These are phyloP conservation scores for Amylostereum chailletii DNA, from an alignment of 1,284 basidiomycete genomes.

Conservation along the genomic window DNA sequence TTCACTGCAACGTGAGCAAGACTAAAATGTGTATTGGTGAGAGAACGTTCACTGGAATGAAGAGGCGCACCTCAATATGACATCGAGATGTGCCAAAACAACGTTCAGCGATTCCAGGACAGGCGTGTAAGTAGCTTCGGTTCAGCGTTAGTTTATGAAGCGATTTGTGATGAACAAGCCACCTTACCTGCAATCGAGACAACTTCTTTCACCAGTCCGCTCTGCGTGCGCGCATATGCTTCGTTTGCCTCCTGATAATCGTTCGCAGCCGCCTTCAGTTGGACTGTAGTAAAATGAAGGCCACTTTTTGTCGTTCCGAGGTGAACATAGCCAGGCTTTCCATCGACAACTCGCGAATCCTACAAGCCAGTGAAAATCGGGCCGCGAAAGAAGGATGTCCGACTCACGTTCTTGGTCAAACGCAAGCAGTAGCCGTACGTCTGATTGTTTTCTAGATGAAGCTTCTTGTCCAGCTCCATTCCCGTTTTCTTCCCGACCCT, in stretches of 20 bases:
- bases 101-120: slow-evolving; percentile 87
- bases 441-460: slow-evolving; percentile 91
- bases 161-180: background rate
- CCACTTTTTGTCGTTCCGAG: slow-evolving; percentile 85
- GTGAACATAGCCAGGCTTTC: slow-evolving; percentile 74
- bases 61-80: slow-evolving; percentile 67
- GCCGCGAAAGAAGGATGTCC: background rate
- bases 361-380: slow-evolving; percentile 19
- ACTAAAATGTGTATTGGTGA: slow-evolving; percentile 27
- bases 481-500: slow-evolving; percentile 66
- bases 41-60: background rate
- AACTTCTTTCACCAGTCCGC: slow-evolving; percentile 85
- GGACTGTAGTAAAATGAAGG: slow-evolving; percentile 84
- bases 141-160: background rate
- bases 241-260: slow-evolving; percentile 68
- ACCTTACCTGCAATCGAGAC: slow-evolving; percentile 82
- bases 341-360: slow-evolving; percentile 75
- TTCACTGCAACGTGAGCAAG: slow-evolving; percentile 88
- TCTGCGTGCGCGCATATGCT: slow-evolving; percentile 72
- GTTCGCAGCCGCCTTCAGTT: slow-evolving; percentile 65
- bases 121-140: slow-evolving; percentile 79
- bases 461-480: slow-evolving; percentile 91
- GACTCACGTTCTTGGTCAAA: slow-evolving; percentile 81
- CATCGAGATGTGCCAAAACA: slow-evolving; percentile 86
- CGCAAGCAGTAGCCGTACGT: slow-evolving; percentile 93